Conservation (phyloP, 345 rosid genomes). For the Eutrema yunnanense region DNA sequence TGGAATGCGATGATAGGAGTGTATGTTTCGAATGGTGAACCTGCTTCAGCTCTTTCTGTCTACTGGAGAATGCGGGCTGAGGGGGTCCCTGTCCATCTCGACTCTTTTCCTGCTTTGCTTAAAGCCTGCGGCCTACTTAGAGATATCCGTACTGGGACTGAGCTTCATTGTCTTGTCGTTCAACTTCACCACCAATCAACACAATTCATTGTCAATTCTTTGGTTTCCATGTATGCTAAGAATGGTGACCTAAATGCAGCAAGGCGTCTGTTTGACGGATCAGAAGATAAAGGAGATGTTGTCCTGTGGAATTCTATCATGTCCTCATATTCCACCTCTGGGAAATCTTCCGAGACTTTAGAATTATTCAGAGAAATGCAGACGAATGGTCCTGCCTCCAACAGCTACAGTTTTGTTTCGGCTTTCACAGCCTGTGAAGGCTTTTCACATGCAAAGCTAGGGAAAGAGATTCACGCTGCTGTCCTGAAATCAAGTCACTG, state of each 20-base stretch:
- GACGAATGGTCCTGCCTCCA: conserved; percentile 38
- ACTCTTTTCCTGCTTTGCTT: conserved; percentile 51
- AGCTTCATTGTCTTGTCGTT: conserved; percentile 54
- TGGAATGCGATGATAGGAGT: conserved; percentile 84
- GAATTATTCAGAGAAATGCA: conserved; percentile 53
- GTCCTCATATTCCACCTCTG: conserved; percentile 50
- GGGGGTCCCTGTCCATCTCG: conserved; percentile 48
- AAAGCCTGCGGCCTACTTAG: conserved; percentile 55
- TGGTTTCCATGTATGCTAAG: conserved; percentile 79
- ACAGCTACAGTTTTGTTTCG: conserved; percentile 53
- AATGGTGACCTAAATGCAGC: conserved; percentile 54
- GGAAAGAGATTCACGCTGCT: conserved; percentile 68
- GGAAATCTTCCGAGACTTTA: conserved; percentile 49
- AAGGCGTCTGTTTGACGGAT: conserved; percentile 50
- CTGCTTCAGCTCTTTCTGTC: conserved; percentile 41
- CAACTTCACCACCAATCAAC: conserved; percentile 42
- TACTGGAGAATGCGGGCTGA: conserved; percentile 43
- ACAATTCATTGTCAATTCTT: conserved; percentile 52
- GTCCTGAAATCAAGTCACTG: conserved; percentile 42
- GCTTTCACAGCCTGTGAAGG: conserved; percentile 67
- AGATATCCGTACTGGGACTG: conserved; percentile 41
- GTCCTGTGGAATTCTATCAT: conserved; percentile 79
- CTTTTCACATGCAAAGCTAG: conserved; percentile 38
- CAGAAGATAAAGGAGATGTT: conserved; percentile 43
- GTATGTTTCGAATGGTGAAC: conserved; percentile 50